These are phyloP conservation scores for Beauveria australis DNA, from an alignment of 2,329 filamentous ascomycete genomes.

Conservation along the genomic window DNA sequence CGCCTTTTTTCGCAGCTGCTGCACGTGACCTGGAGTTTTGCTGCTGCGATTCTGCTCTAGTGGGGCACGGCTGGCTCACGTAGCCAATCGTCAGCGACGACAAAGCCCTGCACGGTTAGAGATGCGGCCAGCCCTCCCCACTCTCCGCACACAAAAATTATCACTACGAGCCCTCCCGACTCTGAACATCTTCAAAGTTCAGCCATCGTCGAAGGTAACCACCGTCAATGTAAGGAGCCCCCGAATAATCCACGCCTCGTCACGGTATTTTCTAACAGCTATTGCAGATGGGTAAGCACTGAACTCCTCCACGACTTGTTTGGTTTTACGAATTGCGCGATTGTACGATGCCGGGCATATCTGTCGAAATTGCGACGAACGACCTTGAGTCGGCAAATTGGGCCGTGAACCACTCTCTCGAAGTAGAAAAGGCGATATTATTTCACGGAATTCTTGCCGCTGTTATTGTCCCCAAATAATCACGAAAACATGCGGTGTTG, in stretches of 20 bases:
- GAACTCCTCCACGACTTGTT: slow-evolving; percentile 14
- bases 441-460: background rate
- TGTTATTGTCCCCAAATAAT: background rate
- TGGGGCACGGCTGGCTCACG: background rate
- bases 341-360: background rate
- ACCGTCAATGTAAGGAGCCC: slow-evolving; percentile 38
- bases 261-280: slow-evolving; percentile 28
- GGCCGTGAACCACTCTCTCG: background rate
- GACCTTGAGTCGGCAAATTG: background rate
- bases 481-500: background rate
- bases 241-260: slow-evolving; percentile 17
- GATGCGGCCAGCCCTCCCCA: slow-evolving; percentile 29
- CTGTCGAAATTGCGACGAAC: background rate
- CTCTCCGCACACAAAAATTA: slow-evolving; percentile 35
- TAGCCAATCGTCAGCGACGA: slow-evolving; percentile 27
- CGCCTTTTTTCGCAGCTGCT: background rate
- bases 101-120: slow-evolving; percentile 28
- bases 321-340: slow-evolving; percentile 7
- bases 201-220: slow-evolving; percentile 37
- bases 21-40: slow-evolving; percentile 8
- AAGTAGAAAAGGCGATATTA: background rate
- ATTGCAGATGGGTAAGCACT: slow-evolving; percentile 53
- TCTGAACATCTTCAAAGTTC: slow-evolving; percentile 32
- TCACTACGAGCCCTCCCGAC: slow-evolving; percentile 28
- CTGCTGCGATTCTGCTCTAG: slow-evolving; percentile 14